Percentiles rank a stretch among this genome's conserved stretches.
phyloP scores from a whole-genome alignment of 352 stramenopile species.

The Peronosclerospora sorghi region DNA sequence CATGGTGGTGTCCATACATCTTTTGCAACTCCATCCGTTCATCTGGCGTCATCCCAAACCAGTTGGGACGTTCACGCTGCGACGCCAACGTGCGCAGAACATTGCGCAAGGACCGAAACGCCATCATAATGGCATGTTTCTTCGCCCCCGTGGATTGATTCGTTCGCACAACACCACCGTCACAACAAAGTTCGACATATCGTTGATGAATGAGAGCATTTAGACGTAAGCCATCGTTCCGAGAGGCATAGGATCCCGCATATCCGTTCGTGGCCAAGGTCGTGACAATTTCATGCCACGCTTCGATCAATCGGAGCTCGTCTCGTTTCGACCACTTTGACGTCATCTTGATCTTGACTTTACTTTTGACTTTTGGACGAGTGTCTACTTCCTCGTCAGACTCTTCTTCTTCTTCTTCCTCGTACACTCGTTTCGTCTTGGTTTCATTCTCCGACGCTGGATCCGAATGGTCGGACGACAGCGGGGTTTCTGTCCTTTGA shows the following conservation, averaged over 20 bases:
- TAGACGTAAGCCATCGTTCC: slow-evolving; percentile 17
- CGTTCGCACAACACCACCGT: slow-evolving; percentile 8
- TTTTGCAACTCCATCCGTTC: slow-evolving; percentile 26
- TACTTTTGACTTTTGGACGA: slow-evolving; percentile 18
- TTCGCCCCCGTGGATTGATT: slow-evolving; percentile 24
- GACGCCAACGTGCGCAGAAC: slow-evolving; percentile 22
- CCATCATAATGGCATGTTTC: slow-evolving; percentile 24
- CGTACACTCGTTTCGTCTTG: background rate
- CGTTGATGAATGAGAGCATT: slow-evolving; percentile 27
- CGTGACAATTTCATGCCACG: slow-evolving; percentile 26
- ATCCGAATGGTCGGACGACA: background rate
- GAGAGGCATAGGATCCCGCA: slow-evolving; percentile 13
- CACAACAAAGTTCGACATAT: slow-evolving; percentile 20
- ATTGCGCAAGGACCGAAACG: slow-evolving; percentile 19
- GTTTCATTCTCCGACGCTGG: slow-evolving; percentile 1
- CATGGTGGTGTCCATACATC: slow-evolving; percentile 21
- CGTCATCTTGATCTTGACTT: slow-evolving; percentile 9
- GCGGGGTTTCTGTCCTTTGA: background rate
- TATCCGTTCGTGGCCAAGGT: slow-evolving; percentile 11
- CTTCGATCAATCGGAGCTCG: slow-evolving; percentile 16
- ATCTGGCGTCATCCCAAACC: slow-evolving; percentile 26
- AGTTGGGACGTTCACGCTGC: slow-evolving; percentile 21
- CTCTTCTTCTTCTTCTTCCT: background rate
- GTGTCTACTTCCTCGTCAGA: slow-evolving; percentile 7
- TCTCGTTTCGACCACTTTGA: slow-evolving; percentile 22